Conservation (phyloP, 179 eudicot species). For the Pouteria campechiana region DNA sequence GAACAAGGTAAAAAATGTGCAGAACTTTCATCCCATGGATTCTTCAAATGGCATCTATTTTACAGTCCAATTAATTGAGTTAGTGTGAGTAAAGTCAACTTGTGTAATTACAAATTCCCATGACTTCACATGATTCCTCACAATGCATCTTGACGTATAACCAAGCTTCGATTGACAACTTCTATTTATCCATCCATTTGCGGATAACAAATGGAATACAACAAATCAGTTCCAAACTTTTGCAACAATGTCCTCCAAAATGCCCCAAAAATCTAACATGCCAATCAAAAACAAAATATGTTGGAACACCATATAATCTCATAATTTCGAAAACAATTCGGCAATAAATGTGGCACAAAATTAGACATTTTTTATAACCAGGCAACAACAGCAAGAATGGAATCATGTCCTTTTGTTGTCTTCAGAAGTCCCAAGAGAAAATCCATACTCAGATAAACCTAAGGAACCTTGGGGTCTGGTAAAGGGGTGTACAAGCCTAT, state of each 20-base stretch:
- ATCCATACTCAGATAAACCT: background rate
- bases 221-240: background rate
- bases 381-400: background rate
- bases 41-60: background rate
- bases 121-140: background rate
- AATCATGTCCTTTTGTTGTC: background rate
- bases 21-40: background rate
- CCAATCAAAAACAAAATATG: slow-evolving; percentile 1
- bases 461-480: background rate
- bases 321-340: background rate
- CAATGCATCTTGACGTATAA: background rate
- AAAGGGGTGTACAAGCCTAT: background rate
- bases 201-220: background rate
- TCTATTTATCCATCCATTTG: too few relatives aligned
- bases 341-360: background rate
- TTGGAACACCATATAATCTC: background rate
- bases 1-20: background rate
- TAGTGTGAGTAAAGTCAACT: background rate
- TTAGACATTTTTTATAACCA: background rate
- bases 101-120: background rate
- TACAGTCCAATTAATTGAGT: background rate
- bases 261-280: background rate
- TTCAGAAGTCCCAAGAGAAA: background rate
- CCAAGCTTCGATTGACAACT: background rate
- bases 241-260: too few relatives aligned